These are phyloP conservation scores for Clitopilus hobsonii DNA, from an alignment of 768 basidiomycete genomes.

Conservation along the genomic window DNA sequence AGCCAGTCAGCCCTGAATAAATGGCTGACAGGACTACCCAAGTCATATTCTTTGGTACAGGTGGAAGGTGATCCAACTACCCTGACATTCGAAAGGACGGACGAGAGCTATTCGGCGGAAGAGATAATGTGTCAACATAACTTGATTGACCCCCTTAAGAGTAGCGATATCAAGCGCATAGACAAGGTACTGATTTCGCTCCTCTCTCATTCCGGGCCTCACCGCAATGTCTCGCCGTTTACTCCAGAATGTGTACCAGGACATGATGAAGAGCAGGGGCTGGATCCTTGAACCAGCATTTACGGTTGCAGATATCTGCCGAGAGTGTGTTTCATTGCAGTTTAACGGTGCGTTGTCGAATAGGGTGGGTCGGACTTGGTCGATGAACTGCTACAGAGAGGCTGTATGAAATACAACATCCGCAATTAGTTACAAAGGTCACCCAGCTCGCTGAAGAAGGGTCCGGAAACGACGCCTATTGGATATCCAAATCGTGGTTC, in stretches of 20 bases:
- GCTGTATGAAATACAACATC: constrained; percentile 66
- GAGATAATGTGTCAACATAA: constrained; percentile 64
- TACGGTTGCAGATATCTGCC: constrained; percentile 51
- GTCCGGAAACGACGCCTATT: constrained; percentile 44
- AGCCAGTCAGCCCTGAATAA: constrained; percentile 54
- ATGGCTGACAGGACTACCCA: constrained; percentile 50
- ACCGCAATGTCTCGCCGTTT: not conserved
- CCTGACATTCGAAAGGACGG: constrained; percentile 12
- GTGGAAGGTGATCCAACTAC: constrained; percentile 2
- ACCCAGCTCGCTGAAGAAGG: constrained; percentile 45
- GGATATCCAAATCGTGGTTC: constrained; percentile 79
- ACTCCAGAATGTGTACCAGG: constrained; percentile 42
- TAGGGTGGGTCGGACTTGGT: not conserved
- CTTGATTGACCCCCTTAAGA: constrained; percentile 54
- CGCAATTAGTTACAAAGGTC: constrained; percentile 52
- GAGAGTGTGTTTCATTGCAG: constrained; percentile 45
- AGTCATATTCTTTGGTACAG: constrained; percentile 16
- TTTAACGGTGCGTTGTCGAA: constrained; percentile 29
- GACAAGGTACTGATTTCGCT: constrained; percentile 41
- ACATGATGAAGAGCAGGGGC: constrained; percentile 33
- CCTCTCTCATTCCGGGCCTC: not conserved
- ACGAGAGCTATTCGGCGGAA: constrained; percentile 3
- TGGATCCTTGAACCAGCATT: constrained; percentile 46
- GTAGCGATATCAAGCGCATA: constrained; percentile 65
- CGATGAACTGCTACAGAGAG: constrained; percentile 40